phyloP scores from a whole-genome alignment of 2,329 filamentous ascomycete genomes.

The Polytolypa hystricis region DNA sequence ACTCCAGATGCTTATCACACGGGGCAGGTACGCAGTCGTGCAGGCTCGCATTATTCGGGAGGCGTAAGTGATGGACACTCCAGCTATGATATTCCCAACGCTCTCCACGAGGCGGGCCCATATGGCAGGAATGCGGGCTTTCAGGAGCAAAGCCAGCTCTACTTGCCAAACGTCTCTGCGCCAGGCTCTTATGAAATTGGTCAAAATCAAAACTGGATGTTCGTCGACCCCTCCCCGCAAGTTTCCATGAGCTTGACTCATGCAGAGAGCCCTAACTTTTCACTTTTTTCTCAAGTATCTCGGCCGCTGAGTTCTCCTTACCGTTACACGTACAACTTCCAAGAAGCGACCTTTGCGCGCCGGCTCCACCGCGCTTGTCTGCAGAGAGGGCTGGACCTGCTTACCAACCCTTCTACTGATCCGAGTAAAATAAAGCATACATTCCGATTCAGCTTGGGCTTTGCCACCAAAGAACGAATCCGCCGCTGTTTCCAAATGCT shows the following conservation, averaged over 20 bases:
- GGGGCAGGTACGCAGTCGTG: background rate
- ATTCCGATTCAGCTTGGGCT: conserved; percentile 19
- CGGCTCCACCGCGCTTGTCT: conserved; percentile 56
- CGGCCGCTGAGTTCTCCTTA: background rate
- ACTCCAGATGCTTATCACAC: background rate
- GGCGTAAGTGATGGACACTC: background rate
- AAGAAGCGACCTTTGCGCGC: conserved; percentile 60
- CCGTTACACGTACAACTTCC: conserved; percentile 46
- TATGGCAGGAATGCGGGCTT: too few species aligned
- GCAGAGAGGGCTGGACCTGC: conserved; percentile 52
- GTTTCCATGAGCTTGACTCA: background rate
- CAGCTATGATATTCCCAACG: too few species aligned
- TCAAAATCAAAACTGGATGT: background rate
- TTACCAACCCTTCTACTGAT: conserved; percentile 26
- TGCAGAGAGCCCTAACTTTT: background rate
- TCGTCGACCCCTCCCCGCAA: background rate
- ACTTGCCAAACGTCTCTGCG: background rate
- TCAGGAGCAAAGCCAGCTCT: background rate
- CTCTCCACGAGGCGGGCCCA: too few species aligned
- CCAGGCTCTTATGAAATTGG: background rate
- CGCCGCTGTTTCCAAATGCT: background rate
- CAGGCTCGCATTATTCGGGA: background rate
- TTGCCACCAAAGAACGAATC: conserved; percentile 12
- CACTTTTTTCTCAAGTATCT: background rate
- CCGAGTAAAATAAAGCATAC: conserved; percentile 12